Evolutionary conservation across 257 asterid genomes (phyloP).

Genomic region (Nicotiana paniculata): DNA sequence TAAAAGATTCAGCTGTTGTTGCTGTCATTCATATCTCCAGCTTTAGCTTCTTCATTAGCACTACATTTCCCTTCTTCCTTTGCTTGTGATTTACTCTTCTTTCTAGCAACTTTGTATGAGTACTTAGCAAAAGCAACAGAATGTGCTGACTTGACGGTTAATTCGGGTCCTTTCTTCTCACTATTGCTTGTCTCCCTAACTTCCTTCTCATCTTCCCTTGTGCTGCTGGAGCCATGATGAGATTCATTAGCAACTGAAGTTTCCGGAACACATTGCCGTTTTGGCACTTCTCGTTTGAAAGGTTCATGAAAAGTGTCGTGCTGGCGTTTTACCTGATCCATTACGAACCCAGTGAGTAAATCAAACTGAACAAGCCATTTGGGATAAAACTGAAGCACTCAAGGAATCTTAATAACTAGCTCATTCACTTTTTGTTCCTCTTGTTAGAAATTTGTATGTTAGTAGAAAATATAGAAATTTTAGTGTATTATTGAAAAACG

Average conservation of each 20-base stretch:
- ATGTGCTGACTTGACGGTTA: slow-evolving; percentile 60
- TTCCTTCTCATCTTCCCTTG: slow-evolving; percentile 30
- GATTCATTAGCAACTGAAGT: slow-evolving; percentile 20
- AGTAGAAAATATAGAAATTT: background rate
- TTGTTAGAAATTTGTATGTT: background rate
- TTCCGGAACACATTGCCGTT: slow-evolving; percentile 28
- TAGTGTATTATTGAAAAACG: background rate
- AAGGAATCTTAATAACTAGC: background rate
- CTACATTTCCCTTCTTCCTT: slow-evolving; percentile 24
- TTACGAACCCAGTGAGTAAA: background rate
- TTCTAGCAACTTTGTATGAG: slow-evolving; percentile 37
- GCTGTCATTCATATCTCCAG: background rate
- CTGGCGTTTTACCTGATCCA: slow-evolving; percentile 74
- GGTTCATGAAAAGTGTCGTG: slow-evolving; percentile 90
- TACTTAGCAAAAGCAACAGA: slow-evolving; percentile 75
- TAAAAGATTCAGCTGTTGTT: background rate
- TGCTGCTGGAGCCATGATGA: slow-evolving; percentile 30
- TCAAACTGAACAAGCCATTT: background rate
- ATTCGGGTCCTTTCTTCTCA: slow-evolving; percentile 51
- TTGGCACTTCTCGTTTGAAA: slow-evolving; percentile 68
- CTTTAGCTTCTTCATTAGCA: slow-evolving; percentile 14
- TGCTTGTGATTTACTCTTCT: slow-evolving; percentile 28
- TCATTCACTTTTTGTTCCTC: background rate
- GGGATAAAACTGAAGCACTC: background rate
- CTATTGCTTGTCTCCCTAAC: slow-evolving; percentile 33